Base-by-base conservation (phyloP, 1,284 basidiomycete genomes). In the Heterobasidion irregulare region DNA sequence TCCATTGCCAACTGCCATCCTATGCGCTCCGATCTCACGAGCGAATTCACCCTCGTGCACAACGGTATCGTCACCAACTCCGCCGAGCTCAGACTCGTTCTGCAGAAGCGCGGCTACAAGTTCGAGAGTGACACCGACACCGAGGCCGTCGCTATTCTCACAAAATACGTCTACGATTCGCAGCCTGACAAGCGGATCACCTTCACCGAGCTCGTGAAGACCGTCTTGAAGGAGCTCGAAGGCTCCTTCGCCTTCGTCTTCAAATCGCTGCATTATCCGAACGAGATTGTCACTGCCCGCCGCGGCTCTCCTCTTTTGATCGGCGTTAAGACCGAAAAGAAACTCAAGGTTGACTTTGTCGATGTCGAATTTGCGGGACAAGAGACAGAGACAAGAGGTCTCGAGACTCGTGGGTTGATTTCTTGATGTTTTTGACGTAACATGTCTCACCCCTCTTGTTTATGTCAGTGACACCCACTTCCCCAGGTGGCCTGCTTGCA, bases 241-340 rank as follows among this genome's bases (percentile, higher is more conserved):
- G 97, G 97, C 53, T 98, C 97, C 8, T 99, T 99, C 66, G 97
- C 97, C n/a, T 98, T 99, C 71, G 95, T 98, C 64, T 98, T 99
- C 91, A 99, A 98, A 78, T 98, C 95, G 15, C 73, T 75, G 43
- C 94, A 99, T 77, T 99, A 86, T 80, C 97, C 97, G 52, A 93
- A 96, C 65, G 93, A 99, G 73, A 83, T 97, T 60, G 94, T 99
- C 61, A 91, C 92, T 56, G 93, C 95, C 58, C 92, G 95, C 65
- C 92, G 97, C 66, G 97, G 97, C 66, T 99, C 96, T 33, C 97
- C 97, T 26, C 84, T 99, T 33, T 75, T 99, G 56, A 89, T 99
- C 66, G 97, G 97, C 77, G 96, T 99, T 70, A 99, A 99, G 88
- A 98, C 97, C 38, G 96, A 99, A 71, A 95, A 96, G 82, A 99